Conservation (phyloP, 345 rosid genomes). For the Bruguiera parviflora region DNA sequence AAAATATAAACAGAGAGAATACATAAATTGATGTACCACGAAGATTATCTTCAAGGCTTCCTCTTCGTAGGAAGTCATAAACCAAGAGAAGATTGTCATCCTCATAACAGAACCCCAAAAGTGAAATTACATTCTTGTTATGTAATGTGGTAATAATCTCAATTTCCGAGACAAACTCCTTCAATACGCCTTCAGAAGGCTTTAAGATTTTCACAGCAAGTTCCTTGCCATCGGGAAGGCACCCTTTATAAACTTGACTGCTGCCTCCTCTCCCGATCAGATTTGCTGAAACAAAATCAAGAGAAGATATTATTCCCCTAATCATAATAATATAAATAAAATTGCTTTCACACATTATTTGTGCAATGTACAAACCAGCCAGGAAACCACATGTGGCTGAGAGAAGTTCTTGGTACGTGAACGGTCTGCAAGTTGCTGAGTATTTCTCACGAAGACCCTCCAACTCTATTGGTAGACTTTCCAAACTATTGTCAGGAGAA, state of each 20-base stretch:
- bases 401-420: slow-evolving; percentile 45
- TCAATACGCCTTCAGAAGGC: slow-evolving; percentile 59
- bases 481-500: slow-evolving; percentile 32
- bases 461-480: slow-evolving; percentile 21
- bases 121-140: slow-evolving; percentile 78
- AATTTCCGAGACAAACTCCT: slow-evolving; percentile 77
- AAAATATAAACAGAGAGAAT: slow-evolving; percentile 1
- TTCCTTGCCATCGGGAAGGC: slow-evolving; percentile 78
- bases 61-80: slow-evolving; percentile 78
- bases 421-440: slow-evolving; percentile 33
- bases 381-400: slow-evolving; percentile 59
- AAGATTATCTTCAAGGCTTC: slow-evolving; percentile 93
- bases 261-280: slow-evolving; percentile 94
- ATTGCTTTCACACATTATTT: neutral
- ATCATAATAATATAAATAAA: neutral
- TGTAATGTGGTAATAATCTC: slow-evolving; percentile 70
- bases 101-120: slow-evolving; percentile 81
- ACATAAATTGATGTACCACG: slow-evolving; percentile 45
- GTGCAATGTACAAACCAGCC: slow-evolving; percentile 46
- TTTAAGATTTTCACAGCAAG: slow-evolving; percentile 83
- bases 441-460: slow-evolving; percentile 30
- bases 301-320: neutral
- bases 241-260: slow-evolving; percentile 80
- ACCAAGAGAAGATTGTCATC: slow-evolving; percentile 63
- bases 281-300: slow-evolving; percentile 46